Base-by-base conservation (phyloP, 805 yeast genomes). In the Allodekkera sacchari region DNA sequence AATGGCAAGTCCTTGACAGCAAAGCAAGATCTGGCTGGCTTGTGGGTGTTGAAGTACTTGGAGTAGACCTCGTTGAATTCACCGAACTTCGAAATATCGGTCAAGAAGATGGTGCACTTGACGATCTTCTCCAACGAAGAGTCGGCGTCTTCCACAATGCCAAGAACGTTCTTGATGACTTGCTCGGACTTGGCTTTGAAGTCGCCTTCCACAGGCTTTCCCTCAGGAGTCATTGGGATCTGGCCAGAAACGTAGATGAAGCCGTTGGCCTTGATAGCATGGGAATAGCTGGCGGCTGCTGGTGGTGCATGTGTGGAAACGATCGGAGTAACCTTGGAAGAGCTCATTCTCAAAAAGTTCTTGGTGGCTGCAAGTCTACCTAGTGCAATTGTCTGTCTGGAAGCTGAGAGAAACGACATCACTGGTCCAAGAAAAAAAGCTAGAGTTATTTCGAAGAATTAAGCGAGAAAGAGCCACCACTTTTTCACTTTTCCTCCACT, bases 1-100 rank as follows among this genome's bases (percentile, higher is more conserved):
- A 92, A 73, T 39, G 98, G 98, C 48, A 92, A 77, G 41, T 74
- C 77, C 61, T 77, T 79, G 41, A 88, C 97, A 27, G 96, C 96
- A 48, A 92, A 94, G 68, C 96, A 92, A 2, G 96, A 83, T 73
- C 98, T 84, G 24, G 97, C 97, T 27, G 98, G 97, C 58, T 80
- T 81, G 64, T 80, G 89, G 28, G 61, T 65, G 51, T 55, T 69
- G 65, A 84, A 84, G 62, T 82, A 78, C 59, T 77, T 69, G 37
- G 74, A 76, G 63, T 92, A 92, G 32, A 83, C 94, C 44, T 67
- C 70, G 66, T 92, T 92, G 67, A 92, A 83, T 42, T 74, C 81
- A 39, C 72, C 84, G 53, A 92, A 92, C 55, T 81, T 73, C 48
- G 66, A 65, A 80, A 92, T 89, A 61, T 92, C 96, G 38, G 95